A percentile compares a stretch with the other conserved stretches of the same genome.
These are phyloP conservation scores for Boletus putidus DNA, from an alignment of 1,284 basidiomycete species.

Conservation along the genomic window DNA sequence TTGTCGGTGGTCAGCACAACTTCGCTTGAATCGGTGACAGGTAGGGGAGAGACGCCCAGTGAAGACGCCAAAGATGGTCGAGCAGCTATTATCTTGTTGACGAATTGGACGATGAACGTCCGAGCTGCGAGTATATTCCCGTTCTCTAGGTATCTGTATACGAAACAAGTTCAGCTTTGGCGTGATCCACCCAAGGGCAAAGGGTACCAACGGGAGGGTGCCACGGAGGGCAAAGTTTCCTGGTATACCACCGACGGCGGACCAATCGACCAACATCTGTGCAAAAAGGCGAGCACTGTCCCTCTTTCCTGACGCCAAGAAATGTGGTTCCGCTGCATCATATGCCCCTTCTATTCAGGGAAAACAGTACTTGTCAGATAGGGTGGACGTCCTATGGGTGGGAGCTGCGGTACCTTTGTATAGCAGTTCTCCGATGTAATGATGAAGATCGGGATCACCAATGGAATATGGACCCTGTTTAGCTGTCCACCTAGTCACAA, in stretches of 20 bases:
- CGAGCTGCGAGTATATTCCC: conserved; percentile 85
- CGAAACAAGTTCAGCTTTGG: not conserved
- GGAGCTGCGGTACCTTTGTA: conserved; percentile 68
- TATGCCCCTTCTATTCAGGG: conserved; percentile 64
- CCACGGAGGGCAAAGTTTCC: conserved; percentile 82
- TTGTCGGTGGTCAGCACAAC: conserved; percentile 71
- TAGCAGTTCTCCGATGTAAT: conserved; percentile 84
- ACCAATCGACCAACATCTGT: conserved; percentile 84
- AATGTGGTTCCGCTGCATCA: conserved; percentile 73
- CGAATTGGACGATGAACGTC: conserved; percentile 77
- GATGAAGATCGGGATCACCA: conserved; percentile 83
- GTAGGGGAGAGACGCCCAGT: conserved; percentile 46
- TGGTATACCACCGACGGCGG: conserved; percentile 43
- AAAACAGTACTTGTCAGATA: conserved; percentile 3
- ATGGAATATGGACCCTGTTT: conserved; percentile 74
- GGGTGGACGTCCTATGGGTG: not conserved
- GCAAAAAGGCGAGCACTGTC: conserved; percentile 87
- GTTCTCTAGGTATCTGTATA: conserved; percentile 71
- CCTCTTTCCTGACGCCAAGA: conserved; percentile 81
- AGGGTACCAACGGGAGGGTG: conserved; percentile 67
- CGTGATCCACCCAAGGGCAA: not conserved
- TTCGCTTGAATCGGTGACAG: conserved; percentile 54
- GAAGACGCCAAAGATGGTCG: conserved; percentile 42
- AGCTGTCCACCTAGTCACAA: conserved; percentile 69
- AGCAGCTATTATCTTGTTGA: conserved; percentile 55